Percentiles rank a stretch among this genome's conserved stretches.
phyloP scores from a whole-genome alignment of 192 early-diverging fungal genomes.

The Coemansia sp. region DNA sequence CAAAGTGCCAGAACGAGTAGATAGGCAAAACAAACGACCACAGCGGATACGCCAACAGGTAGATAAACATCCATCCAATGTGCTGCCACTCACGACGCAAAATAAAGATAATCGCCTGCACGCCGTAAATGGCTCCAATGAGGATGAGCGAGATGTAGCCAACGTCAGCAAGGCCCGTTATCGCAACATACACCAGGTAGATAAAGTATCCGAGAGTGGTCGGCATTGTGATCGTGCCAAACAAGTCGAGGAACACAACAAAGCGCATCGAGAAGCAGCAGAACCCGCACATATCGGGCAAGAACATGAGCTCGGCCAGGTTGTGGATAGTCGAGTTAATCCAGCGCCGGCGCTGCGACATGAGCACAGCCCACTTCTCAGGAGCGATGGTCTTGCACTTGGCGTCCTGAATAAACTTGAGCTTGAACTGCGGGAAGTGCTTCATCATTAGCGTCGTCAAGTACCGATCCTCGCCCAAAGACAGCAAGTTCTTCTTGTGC shows the following conservation, averaged over 20 bases:
- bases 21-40: constrained; percentile 88
- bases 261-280: too few species aligned
- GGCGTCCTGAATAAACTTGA: constrained; percentile 89
- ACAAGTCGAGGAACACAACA: constrained; percentile 90
- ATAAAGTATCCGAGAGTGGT: constrained; percentile 78
- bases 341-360: constrained; percentile 97
- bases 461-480: too few species aligned
- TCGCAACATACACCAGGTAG: constrained; percentile 73
- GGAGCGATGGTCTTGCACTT: constrained; percentile 88
- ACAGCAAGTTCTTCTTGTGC: constrained; percentile 96
- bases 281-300: constrained; percentile 92
- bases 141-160: constrained; percentile 78
- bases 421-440: too few species aligned
- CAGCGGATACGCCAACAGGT: constrained; percentile 83
- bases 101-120: constrained; percentile 83
- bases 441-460: too few species aligned
- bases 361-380: constrained; percentile 80
- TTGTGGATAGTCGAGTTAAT: constrained; percentile 99
- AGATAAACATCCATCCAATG: constrained; percentile 81
- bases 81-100: constrained; percentile 76
- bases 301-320: constrained; percentile 81
- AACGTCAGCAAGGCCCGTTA: constrained; percentile 57
- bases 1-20: constrained; percentile 98
- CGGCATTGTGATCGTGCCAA: constrained; percentile 79
- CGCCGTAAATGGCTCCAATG: constrained; percentile 79